Evolutionary conservation across 768 basidiomycete species (phyloP).

Genomic region (Phallus indusiatus): DNA sequence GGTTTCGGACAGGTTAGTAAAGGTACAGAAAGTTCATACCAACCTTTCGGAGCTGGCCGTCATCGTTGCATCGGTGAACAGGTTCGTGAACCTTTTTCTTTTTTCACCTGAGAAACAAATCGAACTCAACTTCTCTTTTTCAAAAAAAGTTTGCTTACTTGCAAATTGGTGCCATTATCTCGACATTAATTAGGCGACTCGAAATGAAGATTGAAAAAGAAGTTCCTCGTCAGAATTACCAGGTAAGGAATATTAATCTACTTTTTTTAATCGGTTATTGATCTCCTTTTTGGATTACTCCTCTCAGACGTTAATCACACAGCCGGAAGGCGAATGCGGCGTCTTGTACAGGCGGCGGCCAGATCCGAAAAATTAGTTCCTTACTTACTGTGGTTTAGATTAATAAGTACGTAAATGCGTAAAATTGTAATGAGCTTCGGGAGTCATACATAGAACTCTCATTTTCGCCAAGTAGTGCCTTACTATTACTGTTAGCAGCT

Average conservation of each 20-base stretch:
- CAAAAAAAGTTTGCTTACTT: conserved; percentile 76
- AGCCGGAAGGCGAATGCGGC: conserved; percentile 45
- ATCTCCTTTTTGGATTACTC: conserved; percentile 2
- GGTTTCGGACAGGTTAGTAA: conserved; percentile 95
- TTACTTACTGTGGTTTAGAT: neutral
- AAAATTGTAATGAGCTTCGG: too few relatives aligned
- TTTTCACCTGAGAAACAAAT: neutral
- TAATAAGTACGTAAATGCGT: too few relatives aligned
- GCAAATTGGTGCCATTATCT: conserved; percentile 78
- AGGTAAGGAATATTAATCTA: conserved; percentile 41
- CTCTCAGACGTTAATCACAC: conserved; percentile 83
- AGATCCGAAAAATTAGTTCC: neutral
- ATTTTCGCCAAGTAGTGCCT: too few relatives aligned
- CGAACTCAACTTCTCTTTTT: neutral
- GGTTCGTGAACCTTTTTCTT: conserved; percentile 24
- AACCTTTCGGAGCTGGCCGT: conserved; percentile 95
- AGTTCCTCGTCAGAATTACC: conserved; percentile 83
- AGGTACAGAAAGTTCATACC: conserved; percentile 92
- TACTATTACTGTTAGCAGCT: too few relatives aligned
- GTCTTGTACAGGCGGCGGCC: conserved; percentile 15
- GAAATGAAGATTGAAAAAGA: conserved; percentile 59
- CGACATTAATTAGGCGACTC: conserved; percentile 65
- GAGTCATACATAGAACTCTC: too few relatives aligned
- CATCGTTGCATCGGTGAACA: conserved; percentile 94
- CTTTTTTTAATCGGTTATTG: neutral